Evolutionary conservation across 2,329 filamentous ascomycete species (phyloP), one percentile per base, ranked within the genome.

Genomic region (Orbilia brochopaga): DNA sequence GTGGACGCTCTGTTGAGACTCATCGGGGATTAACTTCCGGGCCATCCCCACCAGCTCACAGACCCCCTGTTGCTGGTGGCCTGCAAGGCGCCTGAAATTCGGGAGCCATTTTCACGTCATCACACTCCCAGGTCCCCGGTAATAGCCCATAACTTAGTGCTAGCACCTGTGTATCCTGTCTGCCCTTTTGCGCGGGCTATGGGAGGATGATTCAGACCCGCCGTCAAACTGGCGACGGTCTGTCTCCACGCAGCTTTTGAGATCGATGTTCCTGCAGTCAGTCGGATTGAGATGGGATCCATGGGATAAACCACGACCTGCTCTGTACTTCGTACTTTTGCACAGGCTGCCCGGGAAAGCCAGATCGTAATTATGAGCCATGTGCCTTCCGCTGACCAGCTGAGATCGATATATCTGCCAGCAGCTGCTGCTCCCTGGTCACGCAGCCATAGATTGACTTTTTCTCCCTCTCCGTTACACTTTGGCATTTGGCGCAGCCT

Each of bases 11-110:
- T 15, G 44, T 48, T 48, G 44, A 48, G 44, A 48, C 44, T 48
- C 44, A 48, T 48, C 44, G 44, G 44, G 44, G 44, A 48, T 48
- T 48, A 48, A 3, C 44, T 23, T 48, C 44, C 44, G 44, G 44
- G 37, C 37, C 37, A 5, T 4, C 15, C 44, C n/a, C 15, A 48
- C 44, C 44, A 48, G 44, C n/a, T 48, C 44, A 48, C 11, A 48
- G 44, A 48, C 8, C 44, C 44, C 44, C 44, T 48, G 44, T 11
- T 48, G 17, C 44, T 48, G 37, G 13, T 17, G 11, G 37, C 37
- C 37, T 42, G 37, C 37, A 42, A 42, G 44, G 44, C 44, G 44
- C 44, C 44, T 48, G 44, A 48, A 48, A 21, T 48, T 48, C 44
- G 44, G 44, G n/a, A 10, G 44, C n/a, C n/a, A 23, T 48, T 23